Conservation (phyloP, 805 yeast genomes). For the Barnettozyma californica region DNA sequence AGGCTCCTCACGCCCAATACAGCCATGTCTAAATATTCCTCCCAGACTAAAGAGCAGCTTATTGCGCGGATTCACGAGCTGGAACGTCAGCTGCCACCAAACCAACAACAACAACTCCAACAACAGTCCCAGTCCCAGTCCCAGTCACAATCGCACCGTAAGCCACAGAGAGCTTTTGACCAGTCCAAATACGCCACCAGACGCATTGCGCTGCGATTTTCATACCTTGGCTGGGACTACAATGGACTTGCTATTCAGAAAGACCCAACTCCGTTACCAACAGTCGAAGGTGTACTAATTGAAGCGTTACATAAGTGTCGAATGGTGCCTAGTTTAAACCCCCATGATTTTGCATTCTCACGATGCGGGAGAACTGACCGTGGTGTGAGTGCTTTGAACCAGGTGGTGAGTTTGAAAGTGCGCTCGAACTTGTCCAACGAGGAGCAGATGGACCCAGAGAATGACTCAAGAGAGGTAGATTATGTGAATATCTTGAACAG, state of each 20-base stretch:
- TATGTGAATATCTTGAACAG: conserved; percentile 74
- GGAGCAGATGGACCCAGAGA: conserved; percentile 50
- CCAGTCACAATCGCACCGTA: conserved; percentile 1
- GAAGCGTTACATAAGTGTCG: conserved; percentile 65
- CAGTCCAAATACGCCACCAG: conserved; percentile 59
- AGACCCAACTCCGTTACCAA: conserved; percentile 72
- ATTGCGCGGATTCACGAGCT: conserved; percentile 50
- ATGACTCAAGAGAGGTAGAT: conserved; percentile 67
- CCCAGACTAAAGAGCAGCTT: conserved; percentile 64
- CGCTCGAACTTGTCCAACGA: conserved; percentile 62
- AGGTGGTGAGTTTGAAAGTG: conserved; percentile 76
- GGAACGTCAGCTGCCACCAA: conserved; percentile 33
- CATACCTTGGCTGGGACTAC: conserved; percentile 92
- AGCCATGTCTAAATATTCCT: conserved; percentile 35
- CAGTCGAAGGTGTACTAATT: conserved; percentile 75
- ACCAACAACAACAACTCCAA: no score
- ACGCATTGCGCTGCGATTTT: conserved; percentile 73
- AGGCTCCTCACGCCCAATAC: not conserved
- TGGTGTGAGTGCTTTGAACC: conserved; percentile 97
- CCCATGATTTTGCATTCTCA: conserved; percentile 65
- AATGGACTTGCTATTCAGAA: conserved; percentile 84
- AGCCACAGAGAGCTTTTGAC: conserved; percentile 42
- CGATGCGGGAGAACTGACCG: conserved; percentile 93
- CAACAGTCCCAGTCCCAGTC: conserved; percentile 1
- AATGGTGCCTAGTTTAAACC: conserved; percentile 55